Evolutionary conservation across 2,329 filamentous ascomycete genomes (phyloP), one percentile per base, ranked within the genome.

Genomic region (Hortaea werneckii): DNA sequence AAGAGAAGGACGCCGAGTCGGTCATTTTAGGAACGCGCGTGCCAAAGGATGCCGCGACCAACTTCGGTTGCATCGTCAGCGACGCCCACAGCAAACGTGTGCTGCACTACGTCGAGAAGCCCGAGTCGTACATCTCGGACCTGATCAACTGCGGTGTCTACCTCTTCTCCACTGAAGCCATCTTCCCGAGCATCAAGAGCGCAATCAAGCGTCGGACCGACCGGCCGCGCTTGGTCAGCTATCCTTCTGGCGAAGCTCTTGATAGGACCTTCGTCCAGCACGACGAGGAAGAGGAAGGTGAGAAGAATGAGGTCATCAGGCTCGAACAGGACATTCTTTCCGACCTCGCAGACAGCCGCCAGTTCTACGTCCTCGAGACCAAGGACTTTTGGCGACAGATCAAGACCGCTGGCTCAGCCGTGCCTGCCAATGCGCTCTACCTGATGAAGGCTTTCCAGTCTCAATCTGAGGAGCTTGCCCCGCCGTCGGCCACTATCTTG

Each of bases 331-430:
- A 98, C 65, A 95, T 96, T 43, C 78, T 98, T 49, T 85, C 88
- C 43, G 90, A 96, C 62, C 81, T 96, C 61, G 90, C 92, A 50
- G 92, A 96, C 69, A 95, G 80, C 78, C 92, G 94, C 71, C 87
- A 92, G 67, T 98, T 98, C 75, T 96, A 88, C 69, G 92, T 96
- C 29, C 85, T 95, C 67, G 92, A 98, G 74, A 96, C 90, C 55
- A 94, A 94, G 73, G 92, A 96, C 67, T 98, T 98, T 69, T 98
- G 92, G 92, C 87, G 92, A 58, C 92, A 98, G 75, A 96, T 98
- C 78, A 98, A 98, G 79, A 95, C 92, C 1, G 92, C 92, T 49
- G 92, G 92, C 49, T 96, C 90, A 5, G 92, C 92, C 42, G 88
- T 98, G 28, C 92, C 92, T 11, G 92, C 92, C 52, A 96, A 96